Evolutionary conservation across 2,329 filamentous ascomycete genomes (phyloP).

Genomic region (Pseudogymnoascus destructans): DNA sequence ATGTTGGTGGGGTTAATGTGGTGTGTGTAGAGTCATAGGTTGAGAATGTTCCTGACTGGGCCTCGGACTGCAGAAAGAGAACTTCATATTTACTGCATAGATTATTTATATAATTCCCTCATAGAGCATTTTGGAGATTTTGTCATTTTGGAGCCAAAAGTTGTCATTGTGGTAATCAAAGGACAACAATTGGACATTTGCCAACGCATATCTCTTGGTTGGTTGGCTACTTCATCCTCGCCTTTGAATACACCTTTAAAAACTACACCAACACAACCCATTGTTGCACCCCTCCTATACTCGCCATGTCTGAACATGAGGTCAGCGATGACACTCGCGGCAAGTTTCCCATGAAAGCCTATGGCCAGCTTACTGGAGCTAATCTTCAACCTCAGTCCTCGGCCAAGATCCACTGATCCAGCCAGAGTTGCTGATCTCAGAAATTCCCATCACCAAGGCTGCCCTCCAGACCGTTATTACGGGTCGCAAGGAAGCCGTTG

Average conservation of each 20-base stretch:
- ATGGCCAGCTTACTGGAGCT: neutral
- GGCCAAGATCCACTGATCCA: slow-evolving; percentile 90
- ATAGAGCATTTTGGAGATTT: neutral
- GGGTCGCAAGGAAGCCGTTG: slow-evolving; percentile 47
- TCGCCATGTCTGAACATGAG: slow-evolving; percentile 23
- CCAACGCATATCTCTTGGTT: neutral
- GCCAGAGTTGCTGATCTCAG: slow-evolving; percentile 71
- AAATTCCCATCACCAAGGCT: slow-evolving; percentile 58
- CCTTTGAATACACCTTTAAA: slow-evolving; percentile 3
- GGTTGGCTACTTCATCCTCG: slow-evolving; percentile 1
- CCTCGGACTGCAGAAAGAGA: neutral
- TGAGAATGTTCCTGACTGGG: neutral
- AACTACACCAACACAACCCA: slow-evolving; percentile 5
- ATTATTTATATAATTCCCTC: neutral
- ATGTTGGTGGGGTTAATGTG: neutral
- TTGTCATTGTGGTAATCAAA: slow-evolving; percentile 3
- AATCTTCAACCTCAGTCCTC: slow-evolving; percentile 46
- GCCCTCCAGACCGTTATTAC: slow-evolving; percentile 57
- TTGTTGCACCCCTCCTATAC: neutral
- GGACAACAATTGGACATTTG: slow-evolving; percentile 3
- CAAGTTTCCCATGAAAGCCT: slow-evolving; percentile 24
- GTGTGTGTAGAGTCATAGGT: slow-evolving; percentile 1
- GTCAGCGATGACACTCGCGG: slow-evolving; percentile 39
- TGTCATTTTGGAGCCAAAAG: neutral
- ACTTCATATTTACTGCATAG: neutral